Base-by-base conservation (phyloP, 202 grass and related monocot genomes). In the Tripidium arundinaceum region DNA sequence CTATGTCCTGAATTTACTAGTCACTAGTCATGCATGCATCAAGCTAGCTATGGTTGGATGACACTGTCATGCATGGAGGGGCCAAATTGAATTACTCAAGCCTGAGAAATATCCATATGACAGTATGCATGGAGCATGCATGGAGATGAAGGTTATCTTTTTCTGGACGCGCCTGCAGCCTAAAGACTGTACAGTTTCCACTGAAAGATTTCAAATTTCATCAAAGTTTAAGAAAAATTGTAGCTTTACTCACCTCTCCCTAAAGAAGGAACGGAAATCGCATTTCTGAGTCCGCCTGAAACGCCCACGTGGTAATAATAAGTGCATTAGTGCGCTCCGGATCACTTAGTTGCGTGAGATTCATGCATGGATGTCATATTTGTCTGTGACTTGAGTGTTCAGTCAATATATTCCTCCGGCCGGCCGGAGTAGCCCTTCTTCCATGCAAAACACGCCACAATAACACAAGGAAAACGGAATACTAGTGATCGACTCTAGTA, bases 1-100 rank as follows among this genome's bases (percentile, higher is more conserved):
- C 69, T 72, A 72, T 49, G 60, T 65, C n/a, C 62, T 31, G 61
- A 65, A 78, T 36, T 52, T 67, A 66, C 43, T 67, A 25, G 50
- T 52, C 1, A n/a, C n/a, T n/a, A n/a, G n/a, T n/a, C n/a, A n/a
- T n/a, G n/a, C n/a, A n/a, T n/a, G n/a, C n/a, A n/a, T n/a, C n/a
- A n/a, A n/a, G n/a, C n/a, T n/a, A n/a, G n/a, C n/a, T n/a, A n/a
- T n/a, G n/a, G n/a, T n/a, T n/a, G n/a, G n/a, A n/a, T n/a, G n/a
- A n/a, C n/a, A n/a, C n/a, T n/a, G n/a, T n/a, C n/a, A 25, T 24
- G 62, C 2, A 47, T n/a, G 18, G 6, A 11, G 2, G 21, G 28
- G 27, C 27, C 11, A 34, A 21, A 8, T 15, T 36, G 3, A 8
- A 18, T 46, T 75, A 27, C 8, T 40, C 41, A 43, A 19, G 73